phyloP scores from a whole-genome alignment of 2,329 filamentous ascomycete species.

The Fusarium domesticum region DNA sequence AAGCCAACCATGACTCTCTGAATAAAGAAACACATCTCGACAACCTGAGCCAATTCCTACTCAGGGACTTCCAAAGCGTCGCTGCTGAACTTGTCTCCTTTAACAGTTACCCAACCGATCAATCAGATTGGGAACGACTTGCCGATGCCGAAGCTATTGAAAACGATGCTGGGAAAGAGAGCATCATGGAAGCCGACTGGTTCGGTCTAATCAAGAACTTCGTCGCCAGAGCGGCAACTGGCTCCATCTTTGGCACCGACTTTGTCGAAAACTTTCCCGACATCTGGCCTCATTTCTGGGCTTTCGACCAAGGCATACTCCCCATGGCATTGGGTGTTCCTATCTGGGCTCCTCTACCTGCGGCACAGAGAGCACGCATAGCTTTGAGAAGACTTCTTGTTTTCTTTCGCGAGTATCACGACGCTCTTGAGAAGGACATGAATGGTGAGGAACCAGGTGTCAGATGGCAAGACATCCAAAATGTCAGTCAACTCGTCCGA shows the following conservation, averaged over 20 bases:
- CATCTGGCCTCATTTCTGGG: conserved; percentile 39
- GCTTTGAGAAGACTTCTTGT: conserved; percentile 30
- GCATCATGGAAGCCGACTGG: conserved; percentile 35
- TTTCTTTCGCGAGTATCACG: conserved; percentile 35
- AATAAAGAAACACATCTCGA: conserved; percentile 24
- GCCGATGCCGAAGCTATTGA: conserved; percentile 34
- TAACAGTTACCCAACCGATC: conserved; percentile 37
- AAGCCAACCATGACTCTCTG: conserved; percentile 27
- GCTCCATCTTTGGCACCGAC: conserved; percentile 39
- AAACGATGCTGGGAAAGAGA: conserved; percentile 19
- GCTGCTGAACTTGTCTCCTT: conserved; percentile 39
- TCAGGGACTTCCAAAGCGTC: conserved; percentile 26
- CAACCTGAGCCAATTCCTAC: conserved; percentile 17
- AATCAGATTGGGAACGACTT: conserved; percentile 39
- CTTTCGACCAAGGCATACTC: conserved; percentile 35
- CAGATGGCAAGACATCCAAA: conserved; percentile 38
- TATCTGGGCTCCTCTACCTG: conserved; percentile 33
- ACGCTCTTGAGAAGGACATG: conserved; percentile 35
- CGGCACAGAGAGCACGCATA: conserved; percentile 32
- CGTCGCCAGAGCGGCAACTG: conserved; percentile 34
- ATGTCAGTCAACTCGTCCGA: conserved; percentile 35
- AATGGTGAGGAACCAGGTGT: conserved; percentile 32
- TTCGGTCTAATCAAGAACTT: conserved; percentile 36
- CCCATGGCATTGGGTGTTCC: conserved; percentile 33
- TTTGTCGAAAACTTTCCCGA: conserved; percentile 41